These are phyloP conservation scores for Chimonanthus praecox DNA, from an alignment of 164 flowering plant species.

Conservation along the genomic window DNA sequence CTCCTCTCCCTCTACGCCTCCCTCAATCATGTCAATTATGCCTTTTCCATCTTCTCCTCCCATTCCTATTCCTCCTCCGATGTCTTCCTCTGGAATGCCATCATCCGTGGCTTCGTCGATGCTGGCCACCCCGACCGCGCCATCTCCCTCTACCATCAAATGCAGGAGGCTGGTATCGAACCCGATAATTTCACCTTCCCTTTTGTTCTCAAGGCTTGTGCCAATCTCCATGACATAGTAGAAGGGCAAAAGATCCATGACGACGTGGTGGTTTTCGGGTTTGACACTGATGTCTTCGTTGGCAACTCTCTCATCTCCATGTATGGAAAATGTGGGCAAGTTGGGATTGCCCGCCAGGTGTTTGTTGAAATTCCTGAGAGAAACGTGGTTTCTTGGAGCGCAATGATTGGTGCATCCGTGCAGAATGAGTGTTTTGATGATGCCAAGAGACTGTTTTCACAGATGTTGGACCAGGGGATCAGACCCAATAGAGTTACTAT, in stretches of 20 bases:
- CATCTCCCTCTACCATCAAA: constrained; percentile 16
- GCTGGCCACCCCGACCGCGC: constrained; percentile 2
- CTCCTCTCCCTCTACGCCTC: constrained; percentile 30
- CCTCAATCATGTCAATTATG: constrained; percentile 19
- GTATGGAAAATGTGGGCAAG: constrained; percentile 28
- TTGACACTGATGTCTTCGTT: constrained; percentile 17
- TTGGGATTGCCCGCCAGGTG: constrained; percentile 16
- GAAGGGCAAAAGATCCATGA: constrained; percentile 18
- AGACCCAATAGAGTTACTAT: constrained; percentile 19
- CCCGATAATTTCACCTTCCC: constrained; percentile 37
- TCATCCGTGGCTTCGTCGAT: constrained; percentile 26
- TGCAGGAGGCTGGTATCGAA: constrained; percentile 11
- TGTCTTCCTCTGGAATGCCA: constrained; percentile 28
- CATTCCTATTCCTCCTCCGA: constrained; percentile 11
- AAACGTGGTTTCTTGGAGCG: constrained; percentile 31
- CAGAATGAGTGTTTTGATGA: constrained; percentile 17
- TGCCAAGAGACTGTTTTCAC: constrained; percentile 21
- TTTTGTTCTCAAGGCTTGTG: constrained; percentile 28
- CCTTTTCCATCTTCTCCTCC: constrained; percentile 26
- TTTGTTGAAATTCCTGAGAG: constrained; percentile 29
- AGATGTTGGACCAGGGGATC: constrained; percentile 23
- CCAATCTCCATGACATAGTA: constrained; percentile 7
- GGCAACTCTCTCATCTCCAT: constrained; percentile 26
- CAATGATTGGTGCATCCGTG: constrained; percentile 28
- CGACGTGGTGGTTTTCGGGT: constrained; percentile 17